Percentiles rank a stretch among this genome's conserved stretches.
phyloP scores from a whole-genome alignment of 148 eudicot species.

The Fagopyrum esculentum region DNA sequence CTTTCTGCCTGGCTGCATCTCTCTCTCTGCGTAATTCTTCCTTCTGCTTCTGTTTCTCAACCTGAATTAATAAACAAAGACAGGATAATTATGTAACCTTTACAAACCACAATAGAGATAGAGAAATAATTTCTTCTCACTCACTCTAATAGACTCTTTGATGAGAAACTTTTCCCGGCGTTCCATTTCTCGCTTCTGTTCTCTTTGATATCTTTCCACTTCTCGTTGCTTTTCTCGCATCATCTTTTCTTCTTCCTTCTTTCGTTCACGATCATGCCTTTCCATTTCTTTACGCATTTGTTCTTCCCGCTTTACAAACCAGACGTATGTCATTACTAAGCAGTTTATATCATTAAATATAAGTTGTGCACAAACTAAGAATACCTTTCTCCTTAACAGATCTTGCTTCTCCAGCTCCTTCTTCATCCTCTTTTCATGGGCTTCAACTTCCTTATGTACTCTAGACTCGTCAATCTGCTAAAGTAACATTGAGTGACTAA shows the following conservation, averaged over 20 bases:
- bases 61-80: conserved; percentile 29
- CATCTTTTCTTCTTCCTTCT: conserved; percentile 86
- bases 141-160: conserved; percentile 73
- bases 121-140: conserved; percentile 14
- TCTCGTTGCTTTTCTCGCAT: conserved; percentile 88
- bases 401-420: conserved; percentile 94
- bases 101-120: conserved; percentile 2
- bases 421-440: conserved; percentile 80
- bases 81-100: conserved; percentile 4
- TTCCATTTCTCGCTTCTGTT: conserved; percentile 94
- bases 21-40: conserved; percentile 81
- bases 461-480: conserved; percentile 77
- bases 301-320: conserved; percentile 67
- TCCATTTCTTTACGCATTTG: conserved; percentile 95
- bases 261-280: conserved; percentile 83
- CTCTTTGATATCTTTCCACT: conserved; percentile 78
- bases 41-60: conserved; percentile 75
- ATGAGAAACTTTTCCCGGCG: conserved; percentile 69
- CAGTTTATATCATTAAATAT: conserved; percentile 10
- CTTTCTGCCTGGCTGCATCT: conserved; percentile 87
- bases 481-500: conserved; percentile 6
- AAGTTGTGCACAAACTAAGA: not conserved
- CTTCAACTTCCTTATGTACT: conserved; percentile 77
- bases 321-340: conserved; percentile 13
- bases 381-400: conserved; percentile 78